These are phyloP conservation scores for Psilocybe cubensis DNA, from an alignment of 768 basidiomycete species.

Conservation along the genomic window DNA sequence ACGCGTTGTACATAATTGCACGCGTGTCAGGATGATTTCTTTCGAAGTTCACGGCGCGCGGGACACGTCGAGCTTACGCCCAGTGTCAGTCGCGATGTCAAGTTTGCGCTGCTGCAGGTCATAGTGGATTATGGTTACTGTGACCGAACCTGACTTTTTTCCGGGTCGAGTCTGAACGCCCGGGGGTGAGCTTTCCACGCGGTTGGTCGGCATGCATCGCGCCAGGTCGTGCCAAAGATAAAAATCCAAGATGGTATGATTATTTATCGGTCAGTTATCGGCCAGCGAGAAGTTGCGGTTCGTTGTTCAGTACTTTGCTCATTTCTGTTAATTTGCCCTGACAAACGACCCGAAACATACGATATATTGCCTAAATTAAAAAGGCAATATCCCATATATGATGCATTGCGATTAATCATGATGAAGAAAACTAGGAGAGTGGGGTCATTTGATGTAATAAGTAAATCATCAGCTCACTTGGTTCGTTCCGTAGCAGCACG, in stretches of 20 bases:
- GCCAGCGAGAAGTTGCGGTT: neutral
- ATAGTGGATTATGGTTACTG: neutral
- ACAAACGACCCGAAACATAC: neutral
- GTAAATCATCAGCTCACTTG: neutral
- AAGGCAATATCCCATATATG: no score
- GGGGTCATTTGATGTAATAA: neutral
- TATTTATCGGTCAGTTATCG: no score
- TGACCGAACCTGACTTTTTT: neutral
- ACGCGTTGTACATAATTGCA: no score
- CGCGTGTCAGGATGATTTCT: no score
- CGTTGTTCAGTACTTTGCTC: neutral
- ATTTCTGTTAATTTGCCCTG: neutral
- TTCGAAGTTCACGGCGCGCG: no score
- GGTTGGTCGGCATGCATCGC: no score
- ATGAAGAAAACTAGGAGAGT: no score
- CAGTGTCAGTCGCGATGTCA: neutral
- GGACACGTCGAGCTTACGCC: no score
- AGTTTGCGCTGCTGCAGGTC: neutral
- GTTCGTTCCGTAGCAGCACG: no score
- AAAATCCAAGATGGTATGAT: neutral
- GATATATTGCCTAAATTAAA: neutral
- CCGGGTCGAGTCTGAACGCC: no score
- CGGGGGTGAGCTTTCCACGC: no score
- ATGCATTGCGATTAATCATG: neutral
- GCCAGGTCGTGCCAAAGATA: no score